Conservation (phyloP, 495 filamentous ascomycete genomes). For the Aspergillus egyptiacus region DNA sequence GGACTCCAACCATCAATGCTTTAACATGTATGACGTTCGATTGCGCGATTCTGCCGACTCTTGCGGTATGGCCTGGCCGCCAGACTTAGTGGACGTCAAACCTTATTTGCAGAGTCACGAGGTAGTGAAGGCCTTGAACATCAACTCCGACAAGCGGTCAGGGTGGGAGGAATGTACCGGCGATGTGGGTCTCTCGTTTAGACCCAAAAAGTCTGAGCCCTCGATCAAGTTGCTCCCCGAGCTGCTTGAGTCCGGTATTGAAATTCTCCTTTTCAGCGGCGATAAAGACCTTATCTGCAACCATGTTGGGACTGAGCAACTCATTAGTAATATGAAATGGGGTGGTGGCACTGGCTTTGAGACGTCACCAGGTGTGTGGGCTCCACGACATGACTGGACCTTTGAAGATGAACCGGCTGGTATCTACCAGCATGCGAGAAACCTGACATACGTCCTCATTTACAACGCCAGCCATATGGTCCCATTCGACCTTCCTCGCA, state of each 20-base stretch:
- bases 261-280: constrained; percentile 83
- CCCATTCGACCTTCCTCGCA: constrained; percentile 83
- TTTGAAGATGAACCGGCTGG: constrained; percentile 89
- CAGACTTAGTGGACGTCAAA: constrained; percentile 67
- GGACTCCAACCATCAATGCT: constrained; percentile 53
- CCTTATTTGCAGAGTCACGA: constrained; percentile 82
- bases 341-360: constrained; percentile 88
- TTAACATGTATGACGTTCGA: constrained; percentile 95
- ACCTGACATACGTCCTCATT: constrained; percentile 91
- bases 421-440: constrained; percentile 88
- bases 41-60: constrained; percentile 63
- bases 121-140: constrained; percentile 71
- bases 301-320: constrained; percentile 84
- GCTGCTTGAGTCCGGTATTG: constrained; percentile 63
- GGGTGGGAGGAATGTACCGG: constrained; percentile 92
- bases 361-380: constrained; percentile 81
- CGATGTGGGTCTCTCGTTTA: constrained; percentile 65
- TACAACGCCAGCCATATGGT: constrained; percentile 98
- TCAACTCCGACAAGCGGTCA: constrained; percentile 70
- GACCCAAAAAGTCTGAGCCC: constrained; percentile 59
- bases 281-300: constrained; percentile 96
- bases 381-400: constrained; percentile 85
- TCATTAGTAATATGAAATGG: constrained; percentile 91
- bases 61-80: constrained; percentile 96
- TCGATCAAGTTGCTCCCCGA: constrained; percentile 69